These are phyloP conservation scores for Dunaliella sp. DNA, from an alignment of 139 green algal genomes.

Conservation along the genomic window DNA sequence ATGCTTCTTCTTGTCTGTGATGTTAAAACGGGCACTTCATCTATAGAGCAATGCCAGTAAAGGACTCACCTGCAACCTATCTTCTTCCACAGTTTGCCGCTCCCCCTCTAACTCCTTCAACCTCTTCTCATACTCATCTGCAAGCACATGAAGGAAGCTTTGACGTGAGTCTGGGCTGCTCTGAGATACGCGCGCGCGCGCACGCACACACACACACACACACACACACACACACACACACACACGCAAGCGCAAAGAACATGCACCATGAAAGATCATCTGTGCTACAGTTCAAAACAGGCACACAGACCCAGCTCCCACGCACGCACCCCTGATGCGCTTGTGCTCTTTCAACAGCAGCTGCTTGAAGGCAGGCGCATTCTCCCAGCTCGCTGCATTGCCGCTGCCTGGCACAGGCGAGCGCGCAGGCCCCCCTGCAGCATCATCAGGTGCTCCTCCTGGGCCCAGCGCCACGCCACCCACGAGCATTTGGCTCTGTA, in stretches of 20 bases:
- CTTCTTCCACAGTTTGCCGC: constrained; percentile 68
- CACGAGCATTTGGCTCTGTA: constrained; percentile 89
- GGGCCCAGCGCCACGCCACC: constrained; percentile 54
- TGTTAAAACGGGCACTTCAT: too few species aligned
- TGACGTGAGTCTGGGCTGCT: too few species aligned
- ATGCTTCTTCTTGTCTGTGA: too few species aligned
- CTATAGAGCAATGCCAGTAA: too few species aligned
- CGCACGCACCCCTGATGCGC: constrained; percentile 56
- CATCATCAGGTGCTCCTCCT: not conserved
- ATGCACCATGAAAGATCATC: too few species aligned
- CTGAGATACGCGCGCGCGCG: too few species aligned
- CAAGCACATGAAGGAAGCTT: not conserved
- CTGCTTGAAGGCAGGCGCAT: constrained; percentile 76
- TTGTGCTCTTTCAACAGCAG: constrained; percentile 75
- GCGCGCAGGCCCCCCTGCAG: not conserved
- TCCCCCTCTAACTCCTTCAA: constrained; percentile 83
- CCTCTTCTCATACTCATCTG: constrained; percentile 82
- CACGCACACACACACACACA: too few species aligned
- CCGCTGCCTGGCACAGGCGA: not conserved
- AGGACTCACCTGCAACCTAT: constrained; percentile 67
- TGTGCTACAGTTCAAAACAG: too few species aligned
- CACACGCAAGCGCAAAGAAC: too few species aligned
- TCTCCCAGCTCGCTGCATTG: constrained; percentile 55
- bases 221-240: too few species aligned
- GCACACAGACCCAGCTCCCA: too few species aligned